Evolutionary conservation across 768 basidiomycete species (phyloP).

Genomic region (Pholiota microspora): DNA sequence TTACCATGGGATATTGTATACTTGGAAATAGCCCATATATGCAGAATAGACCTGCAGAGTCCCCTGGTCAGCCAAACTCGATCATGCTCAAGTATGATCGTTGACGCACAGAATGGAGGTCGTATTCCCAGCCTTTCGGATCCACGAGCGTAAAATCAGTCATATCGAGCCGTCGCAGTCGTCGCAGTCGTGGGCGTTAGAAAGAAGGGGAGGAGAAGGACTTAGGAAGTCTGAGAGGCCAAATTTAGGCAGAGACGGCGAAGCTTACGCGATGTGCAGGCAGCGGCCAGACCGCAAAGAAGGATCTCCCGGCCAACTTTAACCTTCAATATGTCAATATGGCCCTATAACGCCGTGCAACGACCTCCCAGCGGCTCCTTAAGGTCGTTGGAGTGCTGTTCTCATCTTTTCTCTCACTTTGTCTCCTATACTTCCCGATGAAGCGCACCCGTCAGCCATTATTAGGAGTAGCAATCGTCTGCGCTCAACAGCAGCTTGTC

Average conservation of each 20-base stretch:
- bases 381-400: not conserved
- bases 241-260: not conserved
- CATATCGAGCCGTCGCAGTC: constrained; percentile 22
- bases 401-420: not conserved
- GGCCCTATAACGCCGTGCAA: not conserved
- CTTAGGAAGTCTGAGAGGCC: not conserved
- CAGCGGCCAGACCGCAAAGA: not conserved
- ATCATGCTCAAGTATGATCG: not conserved
- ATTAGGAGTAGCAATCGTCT: not conserved
- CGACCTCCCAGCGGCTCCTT: not conserved
- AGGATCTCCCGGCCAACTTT: not conserved
- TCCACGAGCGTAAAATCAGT: constrained; percentile 73
- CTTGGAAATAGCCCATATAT: constrained; percentile 78
- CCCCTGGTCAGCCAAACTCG: constrained; percentile 5
- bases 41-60: constrained; percentile 57
- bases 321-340: too few relatives aligned
- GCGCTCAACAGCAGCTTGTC: not conserved
- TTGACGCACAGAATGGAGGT: constrained; percentile 68
- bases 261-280: constrained; percentile 1
- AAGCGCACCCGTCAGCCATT: too few relatives aligned
- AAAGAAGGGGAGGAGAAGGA: not conserved
- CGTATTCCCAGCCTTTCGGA: constrained; percentile 76
- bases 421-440: too few relatives aligned
- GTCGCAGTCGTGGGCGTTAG: not conserved
- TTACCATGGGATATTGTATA: constrained; percentile 67